Evolutionary conservation across 805 yeast genomes (phyloP), one percentile per base, ranked within the genome.

Genomic region (Candida wancherniae): DNA sequence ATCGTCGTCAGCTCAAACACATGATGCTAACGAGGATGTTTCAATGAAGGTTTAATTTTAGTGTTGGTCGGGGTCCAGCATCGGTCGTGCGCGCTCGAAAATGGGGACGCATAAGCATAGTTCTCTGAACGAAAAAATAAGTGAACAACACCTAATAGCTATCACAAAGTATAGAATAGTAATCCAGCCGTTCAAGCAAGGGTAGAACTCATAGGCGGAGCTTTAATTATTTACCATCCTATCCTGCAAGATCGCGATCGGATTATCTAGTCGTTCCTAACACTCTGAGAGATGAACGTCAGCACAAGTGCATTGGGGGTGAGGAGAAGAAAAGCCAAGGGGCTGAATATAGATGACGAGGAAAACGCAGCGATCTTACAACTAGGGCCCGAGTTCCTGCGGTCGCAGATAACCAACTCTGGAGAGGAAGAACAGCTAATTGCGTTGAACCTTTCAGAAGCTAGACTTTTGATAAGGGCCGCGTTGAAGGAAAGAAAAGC

Each of bases 361-460:
- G 97, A 90, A 53, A 94, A 92, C 51, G 94, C 97, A 0, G 77
- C 95, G 0, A 71, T 74, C 30, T 70, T 92, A 46, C 81, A 83
- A 51, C 72, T 92, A 34, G 98, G 98, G 7, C 90, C 95, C 16
- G 98, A 92, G 61, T 92, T 92, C 53, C 88, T 80, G 47, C 59
- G 82, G 31, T 75, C 73, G 19, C 97, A 88, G 55, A 61, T 80
- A 21, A 80, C 84, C 41, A 88, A 88, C 55, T 78, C 78, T 31
- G 96, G 96, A 12, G 75, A 76, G 37, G 75, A 73, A 34, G 80
- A 77, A 36, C 84, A 80, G 40, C 69, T 92, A 36, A 82, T 84
- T 40, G 85, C 97, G 1, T 67, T 92, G 45, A 90, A 88, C 57
- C 63, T 88, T 28, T 80, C 94, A 16, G 97, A 92, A 52, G 88